Base-by-base conservation (phyloP, 2,329 filamentous ascomycete genomes). In the Cordyceps cateniannulata region DNA sequence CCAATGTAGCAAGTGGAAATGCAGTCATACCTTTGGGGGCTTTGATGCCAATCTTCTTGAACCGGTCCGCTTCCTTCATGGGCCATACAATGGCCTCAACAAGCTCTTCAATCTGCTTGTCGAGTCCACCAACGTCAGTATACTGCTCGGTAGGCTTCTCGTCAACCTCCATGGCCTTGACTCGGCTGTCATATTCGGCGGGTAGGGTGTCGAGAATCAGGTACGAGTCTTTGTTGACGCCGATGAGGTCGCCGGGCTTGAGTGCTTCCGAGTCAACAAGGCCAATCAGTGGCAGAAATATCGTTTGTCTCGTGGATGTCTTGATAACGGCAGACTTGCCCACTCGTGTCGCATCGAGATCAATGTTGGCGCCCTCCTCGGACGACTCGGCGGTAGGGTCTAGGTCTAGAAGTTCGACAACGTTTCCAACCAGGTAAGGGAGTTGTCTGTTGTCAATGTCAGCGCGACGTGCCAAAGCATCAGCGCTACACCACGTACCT, bases 41-140 rank as follows among this genome's bases (percentile, higher is more conserved):
- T 80, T 99, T 99, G 82, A 99, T 99, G 68, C 95, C 95, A 70
- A 99, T 97, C 84, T 97, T 98, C 84, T 97, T 98, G 81, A 99
- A 99, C 22, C 93, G 86, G 69, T 99, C 96, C 1, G 95, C 93
- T 78, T 99, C 93, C 84, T 98, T 98, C 95, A 99, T 99, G 2
- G 95, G 95, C 93, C 93, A 98, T 32, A 99, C 95, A 54, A 99
- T 95, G 60, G 95, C 95, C 79, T 99, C 95, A 9, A 99, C 93
- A 59, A 99, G 84, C 78, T 99, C 96, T 75, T 97, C 93, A 71
- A 99, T 99, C 81, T 99, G 95, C 80, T 99, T 99, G 77, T 97
- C 93, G 69, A 99, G 77, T 56, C 95, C 95, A 77, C 95, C 95
- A 16, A 99, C 96, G 78, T 99, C 95, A 59, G 88, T 95, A 79